Conservation (phyloP, 176 grass and related monocot genomes). For the Triticum turgidum region DNA sequence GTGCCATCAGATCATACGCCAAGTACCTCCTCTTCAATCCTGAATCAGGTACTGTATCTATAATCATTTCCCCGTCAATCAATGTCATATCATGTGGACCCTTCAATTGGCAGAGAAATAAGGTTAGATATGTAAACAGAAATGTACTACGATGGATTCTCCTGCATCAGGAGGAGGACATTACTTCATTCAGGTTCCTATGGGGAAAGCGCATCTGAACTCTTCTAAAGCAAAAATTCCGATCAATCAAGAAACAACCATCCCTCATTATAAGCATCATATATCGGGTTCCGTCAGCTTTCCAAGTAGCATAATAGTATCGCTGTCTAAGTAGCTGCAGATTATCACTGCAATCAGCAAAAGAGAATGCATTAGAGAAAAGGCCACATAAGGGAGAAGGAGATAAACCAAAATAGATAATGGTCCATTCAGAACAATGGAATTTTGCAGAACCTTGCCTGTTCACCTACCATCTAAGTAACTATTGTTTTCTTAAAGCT, state of each 20-base stretch:
- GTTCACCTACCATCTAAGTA: background rate
- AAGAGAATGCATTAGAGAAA: conserved; percentile 15
- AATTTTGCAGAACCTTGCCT: background rate
- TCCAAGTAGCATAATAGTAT: conserved; percentile 99
- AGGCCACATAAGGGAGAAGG: background rate
- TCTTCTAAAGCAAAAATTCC: conserved; percentile 90
- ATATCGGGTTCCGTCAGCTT: conserved; percentile 98
- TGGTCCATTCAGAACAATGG: background rate
- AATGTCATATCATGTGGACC: conserved; percentile 77
- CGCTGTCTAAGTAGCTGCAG: conserved; percentile 94
- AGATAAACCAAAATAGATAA: conserved; percentile 8
- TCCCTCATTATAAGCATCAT: conserved; percentile 97
- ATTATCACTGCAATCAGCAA: conserved; percentile 69
- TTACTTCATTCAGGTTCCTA: conserved; percentile 75
- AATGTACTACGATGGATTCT: conserved; percentile 26
- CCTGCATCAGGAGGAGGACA: conserved; percentile 10
- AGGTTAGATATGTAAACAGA: background rate
- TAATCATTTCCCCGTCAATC: conserved; percentile 99
- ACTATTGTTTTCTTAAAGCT: background rate
- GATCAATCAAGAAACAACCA: conserved; percentile 91
- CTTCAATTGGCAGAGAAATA: conserved; percentile 45
- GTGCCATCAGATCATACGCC: conserved; percentile 89
- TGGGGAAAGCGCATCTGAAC: conserved; percentile 97
- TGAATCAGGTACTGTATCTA: conserved; percentile 83
- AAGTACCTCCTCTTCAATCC: conserved; percentile 91